phyloP scores from a whole-genome alignment of 208 protist genomes.

The Leishmania amazonensis region DNA sequence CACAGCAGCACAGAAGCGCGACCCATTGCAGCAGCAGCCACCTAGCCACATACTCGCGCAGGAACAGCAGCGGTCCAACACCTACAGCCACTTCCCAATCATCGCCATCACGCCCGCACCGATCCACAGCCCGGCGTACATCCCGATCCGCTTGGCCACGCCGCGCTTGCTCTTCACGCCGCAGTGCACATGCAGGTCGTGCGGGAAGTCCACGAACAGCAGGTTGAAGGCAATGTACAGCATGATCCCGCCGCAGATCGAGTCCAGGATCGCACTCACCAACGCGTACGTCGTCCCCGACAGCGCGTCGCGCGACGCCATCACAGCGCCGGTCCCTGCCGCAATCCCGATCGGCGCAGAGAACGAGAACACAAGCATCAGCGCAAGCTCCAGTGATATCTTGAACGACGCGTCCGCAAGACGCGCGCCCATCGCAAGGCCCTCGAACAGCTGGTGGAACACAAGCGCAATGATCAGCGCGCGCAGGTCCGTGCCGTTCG shows the following conservation, averaged over 20 bases:
- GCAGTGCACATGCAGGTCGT: slow-evolving; percentile 42
- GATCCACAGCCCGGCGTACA: slow-evolving; percentile 44
- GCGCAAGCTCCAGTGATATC: slow-evolving; percentile 35
- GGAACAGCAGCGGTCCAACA: neutral
- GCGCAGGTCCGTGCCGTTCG: slow-evolving; percentile 31
- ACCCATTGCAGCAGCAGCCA: neutral
- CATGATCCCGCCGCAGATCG: slow-evolving; percentile 71
- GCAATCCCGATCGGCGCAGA: slow-evolving; percentile 54
- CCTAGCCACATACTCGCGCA: neutral
- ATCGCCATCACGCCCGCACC: slow-evolving; percentile 50
- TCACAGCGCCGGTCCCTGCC: slow-evolving; percentile 32
- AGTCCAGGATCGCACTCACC: slow-evolving; percentile 44
- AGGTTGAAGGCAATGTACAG: slow-evolving; percentile 74
- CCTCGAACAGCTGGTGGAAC: slow-evolving; percentile 80
- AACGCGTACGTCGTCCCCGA: slow-evolving; percentile 34
- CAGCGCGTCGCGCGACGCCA: slow-evolving; percentile 23
- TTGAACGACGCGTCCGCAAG: slow-evolving; percentile 57
- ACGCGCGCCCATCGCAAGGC: slow-evolving; percentile 55
- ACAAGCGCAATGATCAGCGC: slow-evolving; percentile 54
- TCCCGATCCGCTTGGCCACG: slow-evolving; percentile 23
- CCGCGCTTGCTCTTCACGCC: slow-evolving; percentile 3
- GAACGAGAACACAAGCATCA: slow-evolving; percentile 51
- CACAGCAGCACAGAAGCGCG: neutral
- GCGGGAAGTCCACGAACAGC: slow-evolving; percentile 61
- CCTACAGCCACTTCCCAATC: slow-evolving; percentile 48